These are phyloP conservation scores for Cercospora zeae-maydis DNA, from an alignment of 2,329 filamentous ascomycete species.

Conservation along the genomic window DNA sequence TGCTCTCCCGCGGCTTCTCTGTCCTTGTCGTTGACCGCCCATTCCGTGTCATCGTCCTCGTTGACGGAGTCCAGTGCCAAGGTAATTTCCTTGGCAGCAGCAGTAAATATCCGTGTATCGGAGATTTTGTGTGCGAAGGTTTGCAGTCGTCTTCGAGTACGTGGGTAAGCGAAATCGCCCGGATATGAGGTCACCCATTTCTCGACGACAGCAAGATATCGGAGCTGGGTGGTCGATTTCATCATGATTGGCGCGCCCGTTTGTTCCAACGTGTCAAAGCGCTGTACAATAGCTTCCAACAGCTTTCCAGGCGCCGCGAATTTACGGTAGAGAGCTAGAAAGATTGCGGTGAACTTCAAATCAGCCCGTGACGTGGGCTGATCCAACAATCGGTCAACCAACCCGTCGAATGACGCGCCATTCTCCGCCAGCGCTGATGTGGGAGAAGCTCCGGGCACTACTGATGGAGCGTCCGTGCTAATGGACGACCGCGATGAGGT, in stretches of 20 bases:
- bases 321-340: constrained; percentile 89
- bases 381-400: constrained; percentile 79
- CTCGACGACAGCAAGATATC: constrained; percentile 77
- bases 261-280: constrained; percentile 67
- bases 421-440: constrained; percentile 48
- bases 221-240: constrained; percentile 75
- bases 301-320: constrained; percentile 80
- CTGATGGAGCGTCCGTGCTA: constrained; percentile 53
- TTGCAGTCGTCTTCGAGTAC: constrained; percentile 67
- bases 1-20: constrained; percentile 40
- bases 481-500: constrained; percentile 66
- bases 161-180: constrained; percentile 81
- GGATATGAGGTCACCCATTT: constrained; percentile 90
- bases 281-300: constrained; percentile 71
- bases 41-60: constrained; percentile 88
- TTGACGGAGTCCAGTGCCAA: constrained; percentile 69
- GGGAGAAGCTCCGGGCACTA: constrained; percentile 18
- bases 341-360: constrained; percentile 80
- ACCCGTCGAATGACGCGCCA: constrained; percentile 52
- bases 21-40: constrained; percentile 77
- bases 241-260: constrained; percentile 67
- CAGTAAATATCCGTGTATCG: constrained; percentile 74
- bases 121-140: constrained; percentile 74
- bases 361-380: constrained; percentile 83
- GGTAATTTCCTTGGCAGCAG: constrained; percentile 80